Conservation (phyloP, 1,284 basidiomycete genomes). For the Porphyrellus sp. region DNA sequence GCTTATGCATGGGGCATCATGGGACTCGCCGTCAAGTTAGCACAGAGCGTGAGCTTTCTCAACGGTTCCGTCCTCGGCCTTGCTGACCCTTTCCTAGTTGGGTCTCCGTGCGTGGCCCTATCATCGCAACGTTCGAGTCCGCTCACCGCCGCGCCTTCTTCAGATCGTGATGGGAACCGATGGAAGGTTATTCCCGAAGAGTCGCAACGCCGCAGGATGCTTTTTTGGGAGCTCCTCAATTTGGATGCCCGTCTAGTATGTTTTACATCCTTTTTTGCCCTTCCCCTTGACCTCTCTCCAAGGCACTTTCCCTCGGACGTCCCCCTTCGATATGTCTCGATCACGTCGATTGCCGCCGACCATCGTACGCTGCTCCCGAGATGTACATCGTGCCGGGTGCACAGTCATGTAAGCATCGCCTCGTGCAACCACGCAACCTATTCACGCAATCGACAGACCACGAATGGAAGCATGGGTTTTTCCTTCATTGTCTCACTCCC, state of each 20-base stretch:
- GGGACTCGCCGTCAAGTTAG: conserved; percentile 59
- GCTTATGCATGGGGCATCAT: conserved; percentile 69
- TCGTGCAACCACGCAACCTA: conserved; percentile 1
- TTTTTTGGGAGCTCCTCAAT: conserved; percentile 74
- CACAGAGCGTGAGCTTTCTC: conserved; percentile 47
- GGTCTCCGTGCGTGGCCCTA: conserved; percentile 48
- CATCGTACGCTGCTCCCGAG: conserved; percentile 54
- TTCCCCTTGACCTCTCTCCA: conserved; percentile 5
- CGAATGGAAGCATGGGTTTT: conserved; percentile 72
- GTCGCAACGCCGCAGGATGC: conserved; percentile 61
- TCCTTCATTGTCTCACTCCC: conserved; percentile 60
- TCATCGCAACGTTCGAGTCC: conserved; percentile 15
- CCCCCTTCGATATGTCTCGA: conserved; percentile 66
- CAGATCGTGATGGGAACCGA: conserved; percentile 69
- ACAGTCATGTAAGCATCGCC: conserved; percentile 55
- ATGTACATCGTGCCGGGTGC: conserved; percentile 57
- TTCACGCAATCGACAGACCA: conserved; percentile 47
- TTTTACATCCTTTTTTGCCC: conserved; percentile 10
- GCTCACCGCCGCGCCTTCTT: conserved; percentile 25
- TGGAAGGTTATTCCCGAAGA: conserved; percentile 67
- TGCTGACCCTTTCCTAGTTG: conserved; percentile 37
- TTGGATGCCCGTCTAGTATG: conserved; percentile 72
- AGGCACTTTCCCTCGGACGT: conserved; percentile 77
- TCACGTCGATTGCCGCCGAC: conserved; percentile 66
- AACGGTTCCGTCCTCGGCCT: background rate